These are phyloP conservation scores for Crithidia thermophila DNA, from an alignment of 208 protist genomes.

Conservation along the genomic window DNA sequence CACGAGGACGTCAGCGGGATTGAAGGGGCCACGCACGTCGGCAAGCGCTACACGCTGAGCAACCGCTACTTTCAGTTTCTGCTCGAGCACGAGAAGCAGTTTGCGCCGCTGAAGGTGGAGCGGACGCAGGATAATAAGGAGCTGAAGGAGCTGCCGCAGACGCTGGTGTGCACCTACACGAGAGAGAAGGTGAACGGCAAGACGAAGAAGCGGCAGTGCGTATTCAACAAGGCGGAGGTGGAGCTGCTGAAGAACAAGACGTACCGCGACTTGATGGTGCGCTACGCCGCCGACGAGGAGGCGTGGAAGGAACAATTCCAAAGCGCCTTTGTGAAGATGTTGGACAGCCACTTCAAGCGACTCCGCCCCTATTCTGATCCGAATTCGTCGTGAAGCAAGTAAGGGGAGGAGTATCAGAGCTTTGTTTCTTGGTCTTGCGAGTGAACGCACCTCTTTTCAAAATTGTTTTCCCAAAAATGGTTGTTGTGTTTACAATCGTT, in stretches of 20 bases:
- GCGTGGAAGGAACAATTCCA: constrained; percentile 69
- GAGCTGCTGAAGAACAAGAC: constrained; percentile 59
- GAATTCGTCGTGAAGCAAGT: constrained; percentile 13
- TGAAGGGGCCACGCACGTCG: constrained; percentile 68
- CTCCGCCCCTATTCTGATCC: constrained; percentile 70
- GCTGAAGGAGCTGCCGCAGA: constrained; percentile 55
- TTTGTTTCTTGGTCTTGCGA: too few relatives aligned
- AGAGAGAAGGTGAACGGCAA: constrained; percentile 32
- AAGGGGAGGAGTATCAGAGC: neutral
- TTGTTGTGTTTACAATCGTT: too few relatives aligned
- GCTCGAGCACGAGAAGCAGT: constrained; percentile 65
- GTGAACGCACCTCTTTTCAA: too few relatives aligned
- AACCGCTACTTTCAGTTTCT: constrained; percentile 83
- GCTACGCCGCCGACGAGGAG: constrained; percentile 62
- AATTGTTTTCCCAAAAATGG: too few relatives aligned
- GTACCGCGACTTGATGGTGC: constrained; percentile 56
- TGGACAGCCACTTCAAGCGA: constrained; percentile 78
- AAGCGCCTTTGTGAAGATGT: constrained; percentile 80
- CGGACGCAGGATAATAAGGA: constrained; percentile 79
- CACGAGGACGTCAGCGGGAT: constrained; percentile 85
- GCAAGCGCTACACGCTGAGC: constrained; percentile 69
- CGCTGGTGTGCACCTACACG: constrained; percentile 57
- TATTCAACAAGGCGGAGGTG: constrained; percentile 66
- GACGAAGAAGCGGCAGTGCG: constrained; percentile 42
- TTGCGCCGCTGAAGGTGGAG: constrained; percentile 53